A percentile compares a stretch with the other conserved stretches of the same genome.
Evolutionary conservation across 805 yeast species (phyloP).

Genomic region (Lipomyces mesembrius): DNA sequence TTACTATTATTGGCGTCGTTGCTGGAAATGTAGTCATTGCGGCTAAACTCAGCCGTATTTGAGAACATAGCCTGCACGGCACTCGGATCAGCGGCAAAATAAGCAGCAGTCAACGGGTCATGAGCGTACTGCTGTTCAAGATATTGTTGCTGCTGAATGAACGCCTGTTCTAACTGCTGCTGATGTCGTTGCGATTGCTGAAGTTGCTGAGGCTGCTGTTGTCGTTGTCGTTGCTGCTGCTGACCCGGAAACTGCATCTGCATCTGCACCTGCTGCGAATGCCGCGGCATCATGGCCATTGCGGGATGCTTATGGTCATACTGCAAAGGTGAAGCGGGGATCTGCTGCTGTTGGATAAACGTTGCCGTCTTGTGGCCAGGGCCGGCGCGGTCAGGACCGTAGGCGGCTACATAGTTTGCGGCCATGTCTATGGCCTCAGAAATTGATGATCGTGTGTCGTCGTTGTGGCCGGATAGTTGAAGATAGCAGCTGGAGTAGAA

Average conservation of each 20-base stretch:
- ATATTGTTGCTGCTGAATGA: conserved; percentile 37
- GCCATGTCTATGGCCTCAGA: not conserved
- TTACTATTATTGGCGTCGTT: conserved; percentile 5
- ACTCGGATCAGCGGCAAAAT: not conserved
- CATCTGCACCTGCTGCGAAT: conserved; percentile 35
- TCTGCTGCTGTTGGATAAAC: not conserved
- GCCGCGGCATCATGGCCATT: conserved; percentile 9
- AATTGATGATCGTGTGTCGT: not conserved
- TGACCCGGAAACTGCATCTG: conserved; percentile 36
- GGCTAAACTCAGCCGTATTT: not conserved
- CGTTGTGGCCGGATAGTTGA: not conserved
- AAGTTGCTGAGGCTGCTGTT: conserved; percentile 34
- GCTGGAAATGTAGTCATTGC: conserved; percentile 3
- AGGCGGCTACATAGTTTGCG: not conserved
- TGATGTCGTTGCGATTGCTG: conserved; percentile 35
- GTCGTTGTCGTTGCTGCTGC: conserved; percentile 36
- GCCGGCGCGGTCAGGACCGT: conserved; percentile 1
- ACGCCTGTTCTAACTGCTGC: conserved; percentile 39
- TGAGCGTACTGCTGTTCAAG: conserved; percentile 37
- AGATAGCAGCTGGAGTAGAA: not conserved
- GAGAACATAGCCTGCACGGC: not conserved
- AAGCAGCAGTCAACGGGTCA: not conserved
- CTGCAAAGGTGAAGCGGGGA: not conserved
- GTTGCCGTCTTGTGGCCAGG: not conserved
- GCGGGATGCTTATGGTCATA: not conserved